phyloP scores from a whole-genome alignment of 495 filamentous ascomycete genomes.

The Parathielavia appendiculata region DNA sequence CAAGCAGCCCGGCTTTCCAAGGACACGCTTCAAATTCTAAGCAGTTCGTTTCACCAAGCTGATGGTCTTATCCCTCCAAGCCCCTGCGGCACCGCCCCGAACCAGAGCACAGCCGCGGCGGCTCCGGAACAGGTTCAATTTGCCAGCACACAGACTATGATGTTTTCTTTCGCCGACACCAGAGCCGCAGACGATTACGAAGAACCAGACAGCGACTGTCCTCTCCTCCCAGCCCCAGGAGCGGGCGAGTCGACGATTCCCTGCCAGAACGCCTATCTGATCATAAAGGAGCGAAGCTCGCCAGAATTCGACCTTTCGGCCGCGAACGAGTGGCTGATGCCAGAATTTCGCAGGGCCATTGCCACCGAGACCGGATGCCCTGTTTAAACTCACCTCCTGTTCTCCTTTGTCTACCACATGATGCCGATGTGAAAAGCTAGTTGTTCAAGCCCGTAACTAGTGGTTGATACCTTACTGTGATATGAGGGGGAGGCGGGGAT shows the following conservation, averaged over 20 bases:
- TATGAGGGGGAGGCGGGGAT: too few relatives aligned
- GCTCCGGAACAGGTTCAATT: not conserved
- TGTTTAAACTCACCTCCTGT: conserved; percentile 29
- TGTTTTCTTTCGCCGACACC: not conserved
- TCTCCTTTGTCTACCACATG: conserved; percentile 25
- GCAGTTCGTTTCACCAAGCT: too few relatives aligned
- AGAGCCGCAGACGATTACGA: not conserved
- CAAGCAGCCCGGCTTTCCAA: too few relatives aligned
- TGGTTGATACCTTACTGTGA: too few relatives aligned
- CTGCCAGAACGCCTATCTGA: conserved; percentile 26
- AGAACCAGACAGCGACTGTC: conserved; percentile 11
- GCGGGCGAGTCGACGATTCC: conserved; percentile 28
- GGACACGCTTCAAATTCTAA: too few relatives aligned
- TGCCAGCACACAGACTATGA: too few relatives aligned
- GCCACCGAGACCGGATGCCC: conserved; percentile 24
- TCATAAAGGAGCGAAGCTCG: conserved; percentile 17
- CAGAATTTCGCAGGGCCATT: conserved; percentile 22
- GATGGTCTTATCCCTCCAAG: too few relatives aligned
- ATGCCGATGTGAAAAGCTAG: not conserved
- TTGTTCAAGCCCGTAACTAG: too few relatives aligned
- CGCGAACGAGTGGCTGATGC: conserved; percentile 22
- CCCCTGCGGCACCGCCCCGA: not conserved
- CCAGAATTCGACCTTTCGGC: conserved; percentile 19
- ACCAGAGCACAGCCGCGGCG: not conserved
- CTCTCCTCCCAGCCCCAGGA: conserved; percentile 17